Conservation (phyloP, 1,284 basidiomycete genomes). For the Cryptococcus hybrid region DNA sequence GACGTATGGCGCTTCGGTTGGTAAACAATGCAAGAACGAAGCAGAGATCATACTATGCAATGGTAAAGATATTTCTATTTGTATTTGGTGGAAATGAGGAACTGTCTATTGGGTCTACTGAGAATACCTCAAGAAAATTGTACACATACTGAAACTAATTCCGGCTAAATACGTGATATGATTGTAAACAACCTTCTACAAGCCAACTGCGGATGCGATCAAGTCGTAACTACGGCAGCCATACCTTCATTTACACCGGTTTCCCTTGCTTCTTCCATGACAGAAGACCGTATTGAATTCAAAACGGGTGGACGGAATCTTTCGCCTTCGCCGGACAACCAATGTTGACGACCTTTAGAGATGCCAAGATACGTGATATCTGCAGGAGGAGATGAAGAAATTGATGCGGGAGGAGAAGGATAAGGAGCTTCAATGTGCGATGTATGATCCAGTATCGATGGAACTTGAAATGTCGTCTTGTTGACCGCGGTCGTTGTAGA, state of each 20-base stretch:
- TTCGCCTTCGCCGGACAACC: slow-evolving; percentile 10
- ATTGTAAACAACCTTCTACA: no score
- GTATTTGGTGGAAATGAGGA: no score
- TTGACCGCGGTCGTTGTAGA: slow-evolving; percentile 34
- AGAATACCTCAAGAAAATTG: no score
- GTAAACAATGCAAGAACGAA: slow-evolving; percentile 4
- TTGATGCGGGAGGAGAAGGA: slow-evolving; percentile 42
- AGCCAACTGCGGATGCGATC: no score
- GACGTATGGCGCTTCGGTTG: slow-evolving; percentile 25
- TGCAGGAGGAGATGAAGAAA: slow-evolving; percentile 33
- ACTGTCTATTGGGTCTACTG: no score
- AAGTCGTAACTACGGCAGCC: no score
- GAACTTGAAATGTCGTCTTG: slow-evolving; percentile 10
- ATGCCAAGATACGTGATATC: slow-evolving; percentile 2
- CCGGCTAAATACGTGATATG: no score
- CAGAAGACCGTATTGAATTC: not conserved
- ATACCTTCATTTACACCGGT: no score
- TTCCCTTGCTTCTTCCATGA: not conserved
- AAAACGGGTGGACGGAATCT: not conserved
- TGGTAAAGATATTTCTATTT: no score
- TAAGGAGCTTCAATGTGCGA: slow-evolving; percentile 19
- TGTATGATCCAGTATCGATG: slow-evolving; percentile 4
- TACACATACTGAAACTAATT: no score
- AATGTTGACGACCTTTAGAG: slow-evolving; percentile 3
- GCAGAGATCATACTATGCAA: no score